Evolutionary conservation across 1,284 basidiomycete genomes (phyloP).

Genomic region (Malassezia sp.): DNA sequence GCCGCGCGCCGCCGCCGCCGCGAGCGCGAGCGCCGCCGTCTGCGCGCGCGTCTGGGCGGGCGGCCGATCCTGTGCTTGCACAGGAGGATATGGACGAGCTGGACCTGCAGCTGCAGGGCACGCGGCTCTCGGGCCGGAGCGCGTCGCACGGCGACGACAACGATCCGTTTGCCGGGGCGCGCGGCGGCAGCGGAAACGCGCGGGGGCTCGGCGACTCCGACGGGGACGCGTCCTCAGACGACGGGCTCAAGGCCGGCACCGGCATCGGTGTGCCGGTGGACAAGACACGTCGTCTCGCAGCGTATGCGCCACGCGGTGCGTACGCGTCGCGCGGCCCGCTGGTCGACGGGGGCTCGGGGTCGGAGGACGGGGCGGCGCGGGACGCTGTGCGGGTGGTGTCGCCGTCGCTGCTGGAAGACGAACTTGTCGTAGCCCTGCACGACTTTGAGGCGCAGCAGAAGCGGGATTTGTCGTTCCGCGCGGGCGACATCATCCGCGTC

Average conservation of each 20-base stretch:
- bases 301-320: too few relatives aligned
- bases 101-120: slow-evolving; percentile 31
- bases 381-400: too few relatives aligned
- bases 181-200: too few relatives aligned
- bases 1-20: slow-evolving; percentile 14
- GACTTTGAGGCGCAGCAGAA: slow-evolving; percentile 36
- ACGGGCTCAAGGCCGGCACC: too few relatives aligned
- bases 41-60: not conserved
- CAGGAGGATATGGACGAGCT: slow-evolving; percentile 28
- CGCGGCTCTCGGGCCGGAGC: not conserved
- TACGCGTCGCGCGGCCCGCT: too few relatives aligned
- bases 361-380: too few relatives aligned
- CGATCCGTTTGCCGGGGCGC: slow-evolving; percentile 7
- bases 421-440: slow-evolving; percentile 30
- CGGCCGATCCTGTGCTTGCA: not conserved
- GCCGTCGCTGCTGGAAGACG: slow-evolving; percentile 7
- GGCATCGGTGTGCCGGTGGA: too few relatives aligned
- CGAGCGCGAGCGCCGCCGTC: not conserved
- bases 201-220: too few relatives aligned
- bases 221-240: too few relatives aligned
- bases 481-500: slow-evolving; percentile 41
- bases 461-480: slow-evolving; percentile 32
- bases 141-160: not conserved
- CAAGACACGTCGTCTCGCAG: too few relatives aligned
- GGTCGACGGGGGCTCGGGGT: too few relatives aligned